Base-by-base conservation (phyloP, 768 basidiomycete species). In the Amylocystis lapponica region DNA sequence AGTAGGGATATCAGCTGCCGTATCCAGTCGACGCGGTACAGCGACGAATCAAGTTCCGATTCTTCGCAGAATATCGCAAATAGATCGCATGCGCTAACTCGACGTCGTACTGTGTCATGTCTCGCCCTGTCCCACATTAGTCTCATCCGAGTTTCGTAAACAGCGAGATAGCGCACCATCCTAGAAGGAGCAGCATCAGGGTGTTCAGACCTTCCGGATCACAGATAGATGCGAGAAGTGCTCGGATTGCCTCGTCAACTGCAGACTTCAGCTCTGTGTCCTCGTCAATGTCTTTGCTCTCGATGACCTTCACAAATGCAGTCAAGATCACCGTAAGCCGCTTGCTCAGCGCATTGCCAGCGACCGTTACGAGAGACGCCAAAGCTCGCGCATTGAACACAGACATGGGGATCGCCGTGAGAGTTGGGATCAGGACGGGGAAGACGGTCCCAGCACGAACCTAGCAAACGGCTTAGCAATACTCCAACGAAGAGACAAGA, bases 1-100 rank as follows among this genome's bases (percentile, higher is more conserved):
- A 96, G 71, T 2, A 86, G 64, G 0, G 89, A 76, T 6, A 98
- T 69, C 13, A 98, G 73, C 50, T 92, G 89, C 7, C 94, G 81
- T 42, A 97, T 78, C 93, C 95, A 98, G 61, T 98, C 96, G 49
- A 93, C 68, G 16, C 87, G 82, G 64, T 97, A 98, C 19, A 92
- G 62, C 0, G 86, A 81, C 1, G 79, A 74, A 58, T 98, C 95
- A 30, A 90, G 70, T 29, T 83, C 75, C 3, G 88, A 85, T 36
- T 77, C 83, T 51, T 89, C 80, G 58, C 92, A 96, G 68, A 97
- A 93, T 1, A 75, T 67, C 3, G 79, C 68, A 61, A 98, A 89
- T 34, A 94, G 67, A 25, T 76, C 68, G 66, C 85, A 87, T 3
- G 87, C 85, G 43, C 79, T 90, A 39, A 84, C 79, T 29, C 94